Conservation (phyloP, 2,329 filamentous ascomycete genomes). For the Xylaria sp. region DNA sequence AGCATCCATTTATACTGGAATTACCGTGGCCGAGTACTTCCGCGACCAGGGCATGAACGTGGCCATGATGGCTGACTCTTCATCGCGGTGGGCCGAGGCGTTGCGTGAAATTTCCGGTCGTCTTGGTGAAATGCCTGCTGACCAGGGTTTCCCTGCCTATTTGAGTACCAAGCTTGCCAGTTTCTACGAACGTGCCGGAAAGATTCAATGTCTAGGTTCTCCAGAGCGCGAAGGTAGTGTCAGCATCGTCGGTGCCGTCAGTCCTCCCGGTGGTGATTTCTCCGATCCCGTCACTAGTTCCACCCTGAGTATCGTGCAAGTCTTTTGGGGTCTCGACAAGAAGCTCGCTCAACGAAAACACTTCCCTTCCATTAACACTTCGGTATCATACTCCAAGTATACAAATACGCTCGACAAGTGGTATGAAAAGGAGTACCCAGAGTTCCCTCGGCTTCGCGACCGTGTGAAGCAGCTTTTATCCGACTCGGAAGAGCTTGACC, state of each 20-base stretch:
- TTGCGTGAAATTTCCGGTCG: conserved; percentile 98
- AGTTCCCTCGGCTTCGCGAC: conserved; percentile 92
- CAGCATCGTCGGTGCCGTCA: conserved; percentile 97
- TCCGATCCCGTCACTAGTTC: conserved; percentile 95
- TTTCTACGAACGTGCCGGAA: conserved; percentile 98
- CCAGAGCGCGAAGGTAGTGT: conserved; percentile 91
- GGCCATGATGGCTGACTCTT: conserved; percentile 99
- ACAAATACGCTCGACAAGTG: conserved; percentile 86
- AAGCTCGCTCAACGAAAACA: conserved; percentile 99
- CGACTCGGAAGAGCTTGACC: conserved; percentile 95
- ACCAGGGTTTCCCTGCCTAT: conserved; percentile 99
- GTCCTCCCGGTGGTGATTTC: conserved; percentile 97
- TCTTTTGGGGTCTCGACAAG: conserved; percentile 99
- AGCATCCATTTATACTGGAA: conserved; percentile 97
- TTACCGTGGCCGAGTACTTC: conserved; percentile 96
- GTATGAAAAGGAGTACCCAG: conserved; percentile 92
- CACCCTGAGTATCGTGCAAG: conserved; percentile 96
- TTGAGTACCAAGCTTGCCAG: conserved; percentile 95
- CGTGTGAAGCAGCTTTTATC: conserved; percentile 93
- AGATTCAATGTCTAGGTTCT: conserved; percentile 84
- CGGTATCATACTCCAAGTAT: conserved; percentile 96
- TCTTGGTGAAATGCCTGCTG: conserved; percentile 99
- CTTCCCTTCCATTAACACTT: conserved; percentile 98
- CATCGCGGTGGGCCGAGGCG: conserved; percentile 97
- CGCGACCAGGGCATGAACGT: conserved; percentile 96